Evolutionary conservation across 1,284 basidiomycete species (phyloP), one percentile per base, ranked within the genome.

Genomic region (Sutorius eximius): DNA sequence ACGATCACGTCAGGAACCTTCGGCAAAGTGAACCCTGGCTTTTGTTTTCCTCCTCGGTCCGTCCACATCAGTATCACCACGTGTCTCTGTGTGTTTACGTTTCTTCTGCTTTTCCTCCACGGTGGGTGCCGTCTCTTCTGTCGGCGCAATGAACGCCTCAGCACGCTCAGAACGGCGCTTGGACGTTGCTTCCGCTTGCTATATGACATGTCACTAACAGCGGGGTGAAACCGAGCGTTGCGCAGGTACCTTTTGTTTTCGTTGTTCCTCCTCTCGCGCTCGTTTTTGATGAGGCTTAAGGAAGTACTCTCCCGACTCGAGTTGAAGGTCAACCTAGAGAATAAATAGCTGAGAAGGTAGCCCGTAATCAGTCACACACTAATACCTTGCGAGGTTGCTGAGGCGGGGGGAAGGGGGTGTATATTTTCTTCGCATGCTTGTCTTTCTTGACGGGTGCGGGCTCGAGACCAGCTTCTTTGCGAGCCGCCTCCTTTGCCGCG

Each of bases 271-370:
- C 64, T 89, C 86, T 51, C 81, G 77, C 24, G 82, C 82, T 61
- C 85, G 83, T 75, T 89, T 93, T 71, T 94, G 87, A 56, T 82
- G 80, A 9, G 90, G 78, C 71, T 96, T 96, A 76, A 98, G 87
- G 81, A 98, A 99, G 73, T 98, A 98, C 71, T 98, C 96, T 75
- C 96, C 96, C 5, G 89, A 91, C 70, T 98, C 95, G 62, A 99
- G 80, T 79, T 98, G 91, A 52, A 95, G 71, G 73, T 99, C 96
- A 68, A 98, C 80, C 87, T 91, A 60, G 7, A 44, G 34, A 44
- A 45, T 20, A 34, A 56, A 30, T 24, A 36, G 16, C 6, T 70
- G 44, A 70, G 53, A 43, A 45, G 16, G 15, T 18, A 36, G 22
- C 11, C 40, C 38, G 5, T 24, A 27, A 7, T 44, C 32, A 32